These are phyloP conservation scores for Neopestalotiopsis clavispora DNA, from an alignment of 2,329 filamentous ascomycete genomes.

Conservation along the genomic window DNA sequence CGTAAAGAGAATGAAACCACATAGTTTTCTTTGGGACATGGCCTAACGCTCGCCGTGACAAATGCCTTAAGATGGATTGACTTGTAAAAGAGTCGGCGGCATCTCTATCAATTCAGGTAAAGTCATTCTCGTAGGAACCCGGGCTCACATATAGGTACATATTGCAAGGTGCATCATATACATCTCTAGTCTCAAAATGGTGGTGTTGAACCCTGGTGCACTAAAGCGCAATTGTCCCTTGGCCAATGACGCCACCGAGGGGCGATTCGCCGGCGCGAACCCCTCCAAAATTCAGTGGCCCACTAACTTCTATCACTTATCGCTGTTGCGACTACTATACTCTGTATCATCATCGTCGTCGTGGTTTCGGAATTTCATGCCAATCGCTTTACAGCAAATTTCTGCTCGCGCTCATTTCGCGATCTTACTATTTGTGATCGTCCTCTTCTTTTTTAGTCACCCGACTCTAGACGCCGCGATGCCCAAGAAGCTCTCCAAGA, in stretches of 20 bases:
- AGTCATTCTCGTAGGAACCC: no score
- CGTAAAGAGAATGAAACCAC: no score
- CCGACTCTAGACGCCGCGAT: conserved; percentile 11
- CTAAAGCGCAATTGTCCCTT: no score
- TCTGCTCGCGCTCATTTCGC: not conserved
- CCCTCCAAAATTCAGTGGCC: conserved; percentile 3
- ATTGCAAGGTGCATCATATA: no score
- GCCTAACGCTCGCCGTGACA: no score
- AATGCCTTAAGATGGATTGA: no score
- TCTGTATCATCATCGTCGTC: not conserved
- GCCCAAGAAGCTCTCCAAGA: conserved; percentile 34
- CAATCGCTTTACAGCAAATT: not conserved
- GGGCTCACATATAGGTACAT: no score
- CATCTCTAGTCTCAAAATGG: not conserved
- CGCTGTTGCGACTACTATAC: not conserved
- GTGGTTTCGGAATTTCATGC: not conserved
- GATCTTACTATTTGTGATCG: not conserved
- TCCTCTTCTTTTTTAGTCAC: not conserved
- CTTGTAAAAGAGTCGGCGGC: no score
- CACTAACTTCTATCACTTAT: not conserved
- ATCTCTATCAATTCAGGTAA: no score
- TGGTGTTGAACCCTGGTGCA: not conserved
- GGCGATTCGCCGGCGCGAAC: not conserved
- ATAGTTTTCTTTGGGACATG: no score
- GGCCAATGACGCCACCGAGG: conserved; percentile 15